Percentiles rank a stretch among this genome's conserved stretches.
Evolutionary conservation across 1,284 basidiomycete genomes (phyloP).

Genomic region (Apiotrichum sp.): DNA sequence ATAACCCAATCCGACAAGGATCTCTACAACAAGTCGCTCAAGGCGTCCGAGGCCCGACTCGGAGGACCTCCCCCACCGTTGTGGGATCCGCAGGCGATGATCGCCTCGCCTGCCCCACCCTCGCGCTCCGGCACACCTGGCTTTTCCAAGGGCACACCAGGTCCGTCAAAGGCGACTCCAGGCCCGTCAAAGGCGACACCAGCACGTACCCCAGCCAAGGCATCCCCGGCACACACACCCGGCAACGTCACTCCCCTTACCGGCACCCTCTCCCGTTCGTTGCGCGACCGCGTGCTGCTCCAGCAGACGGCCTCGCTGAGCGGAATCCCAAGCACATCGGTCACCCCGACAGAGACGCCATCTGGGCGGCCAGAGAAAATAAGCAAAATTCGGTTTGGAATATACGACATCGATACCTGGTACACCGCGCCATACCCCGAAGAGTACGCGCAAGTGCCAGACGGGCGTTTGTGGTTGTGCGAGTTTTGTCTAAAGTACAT

Average conservation of each 20-base stretch:
- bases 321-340: slow-evolving; percentile 3
- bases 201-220: neutral
- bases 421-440: slow-evolving; percentile 98
- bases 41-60: slow-evolving; percentile 58
- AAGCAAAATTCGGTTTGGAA: slow-evolving; percentile 84
- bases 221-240: neutral
- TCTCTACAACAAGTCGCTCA: slow-evolving; percentile 67
- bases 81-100: slow-evolving; percentile 21
- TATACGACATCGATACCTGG: slow-evolving; percentile 95
- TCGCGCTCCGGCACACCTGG: slow-evolving; percentile 20
- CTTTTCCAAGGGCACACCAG: neutral
- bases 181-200: slow-evolving; percentile 8
- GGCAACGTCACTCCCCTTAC: slow-evolving; percentile 4
- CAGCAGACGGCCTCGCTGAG: slow-evolving; percentile 24
- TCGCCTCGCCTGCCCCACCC: slow-evolving; percentile 7
- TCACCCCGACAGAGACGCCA: slow-evolving; percentile 2
- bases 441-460: slow-evolving; percentile 89
- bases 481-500: slow-evolving; percentile 98
- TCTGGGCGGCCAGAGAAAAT: slow-evolving; percentile 50
- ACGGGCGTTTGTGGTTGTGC: slow-evolving; percentile 92
- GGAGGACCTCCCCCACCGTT: slow-evolving; percentile 31
- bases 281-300: slow-evolving; percentile 37
- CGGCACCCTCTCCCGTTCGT: slow-evolving; percentile 21
- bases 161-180: too few species aligned
- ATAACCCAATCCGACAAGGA: slow-evolving; percentile 64